Percentiles rank a stretch among this genome's conserved stretches.
Conservation (phyloP, 805 yeast genomes). For the Candida alai region DNA sequence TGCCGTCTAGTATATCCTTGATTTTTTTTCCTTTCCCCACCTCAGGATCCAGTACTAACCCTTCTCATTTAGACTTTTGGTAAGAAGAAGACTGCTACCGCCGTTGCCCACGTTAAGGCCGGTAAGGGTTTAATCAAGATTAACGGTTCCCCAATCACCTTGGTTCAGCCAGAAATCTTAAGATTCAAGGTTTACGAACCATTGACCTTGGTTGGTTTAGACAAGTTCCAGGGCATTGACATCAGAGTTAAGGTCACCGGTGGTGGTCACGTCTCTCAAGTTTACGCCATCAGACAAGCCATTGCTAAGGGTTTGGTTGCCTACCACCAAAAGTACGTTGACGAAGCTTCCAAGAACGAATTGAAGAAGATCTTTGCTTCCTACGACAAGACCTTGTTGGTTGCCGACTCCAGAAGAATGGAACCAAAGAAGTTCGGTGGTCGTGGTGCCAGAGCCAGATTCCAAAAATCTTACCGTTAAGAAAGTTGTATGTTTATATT, state of each 20-base stretch:
- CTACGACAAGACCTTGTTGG: slow-evolving; percentile 99
- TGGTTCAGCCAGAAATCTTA: slow-evolving; percentile 98
- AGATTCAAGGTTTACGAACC: slow-evolving; percentile 99
- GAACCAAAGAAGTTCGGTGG: slow-evolving; percentile 99
- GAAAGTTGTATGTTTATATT: slow-evolving; percentile 7
- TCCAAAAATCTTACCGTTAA: slow-evolving; percentile 99
- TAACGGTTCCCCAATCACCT: slow-evolving; percentile 98
- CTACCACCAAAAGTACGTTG: slow-evolving; percentile 98
- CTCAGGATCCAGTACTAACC: slow-evolving; percentile 21
- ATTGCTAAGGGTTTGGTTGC: slow-evolving; percentile 99
- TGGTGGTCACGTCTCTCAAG: slow-evolving; percentile 99
- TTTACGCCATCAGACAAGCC: slow-evolving; percentile 99
- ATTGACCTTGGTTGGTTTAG: slow-evolving; percentile 95
- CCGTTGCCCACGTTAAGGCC: slow-evolving; percentile 99
- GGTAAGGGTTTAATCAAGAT: slow-evolving; percentile 99
- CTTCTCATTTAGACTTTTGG: slow-evolving; percentile 87
- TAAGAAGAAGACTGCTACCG: slow-evolving; percentile 99
- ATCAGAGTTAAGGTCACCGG: slow-evolving; percentile 99
- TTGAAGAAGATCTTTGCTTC: slow-evolving; percentile 95
- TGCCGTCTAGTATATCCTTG: too few species aligned
- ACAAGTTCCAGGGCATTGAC: slow-evolving; percentile 97
- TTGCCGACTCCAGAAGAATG: slow-evolving; percentile 99
- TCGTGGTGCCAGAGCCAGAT: slow-evolving; percentile 99
- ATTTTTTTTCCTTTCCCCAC: too few species aligned
- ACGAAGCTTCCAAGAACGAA: slow-evolving; percentile 99